Evolutionary conservation across 495 filamentous ascomycete species (phyloP).

Genomic region (Geoglossum glabrum): DNA sequence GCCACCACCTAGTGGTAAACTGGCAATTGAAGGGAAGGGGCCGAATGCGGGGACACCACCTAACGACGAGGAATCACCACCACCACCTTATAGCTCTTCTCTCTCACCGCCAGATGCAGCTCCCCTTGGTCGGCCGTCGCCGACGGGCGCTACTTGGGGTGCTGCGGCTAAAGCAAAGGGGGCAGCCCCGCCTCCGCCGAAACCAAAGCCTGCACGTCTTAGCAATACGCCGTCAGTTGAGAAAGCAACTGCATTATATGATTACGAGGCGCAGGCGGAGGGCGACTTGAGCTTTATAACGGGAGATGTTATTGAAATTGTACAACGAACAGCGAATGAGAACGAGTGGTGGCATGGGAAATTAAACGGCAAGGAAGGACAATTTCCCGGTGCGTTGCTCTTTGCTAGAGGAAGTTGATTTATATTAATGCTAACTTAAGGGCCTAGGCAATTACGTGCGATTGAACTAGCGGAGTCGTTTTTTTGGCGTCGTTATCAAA

Average conservation of each 20-base stretch:
- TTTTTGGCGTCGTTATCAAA: background rate
- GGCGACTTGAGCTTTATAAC: constrained; percentile 82
- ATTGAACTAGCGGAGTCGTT: background rate
- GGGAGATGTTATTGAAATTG: constrained; percentile 81
- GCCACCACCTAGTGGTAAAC: constrained; percentile 24
- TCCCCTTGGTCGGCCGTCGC: constrained; percentile 28
- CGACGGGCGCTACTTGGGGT: constrained; percentile 34
- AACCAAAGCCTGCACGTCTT: constrained; percentile 67
- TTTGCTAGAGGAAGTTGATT: background rate
- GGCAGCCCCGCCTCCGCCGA: constrained; percentile 72
- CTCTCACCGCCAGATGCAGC: constrained; percentile 15
- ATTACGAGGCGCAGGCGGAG: constrained; percentile 90
- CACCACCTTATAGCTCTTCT: constrained; percentile 39
- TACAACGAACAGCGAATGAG: constrained; percentile 56
- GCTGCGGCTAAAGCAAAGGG: constrained; percentile 61
- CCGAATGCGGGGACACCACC: constrained; percentile 18
- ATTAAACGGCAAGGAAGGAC: constrained; percentile 56
- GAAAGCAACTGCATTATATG: constrained; percentile 70
- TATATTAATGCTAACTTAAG: background rate
- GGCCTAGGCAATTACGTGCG: constrained; percentile 3
- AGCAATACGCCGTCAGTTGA: constrained; percentile 42
- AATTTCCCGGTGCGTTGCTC: constrained; percentile 69
- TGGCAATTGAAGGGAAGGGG: constrained; percentile 17
- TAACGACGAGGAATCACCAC: constrained; percentile 40
- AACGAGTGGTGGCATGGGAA: constrained; percentile 96